Percentiles rank a stretch among this genome's conserved stretches.
These are phyloP conservation scores for Leishmania braziliensis DNA, from an alignment of 208 protist species.

Conservation along the genomic window DNA sequence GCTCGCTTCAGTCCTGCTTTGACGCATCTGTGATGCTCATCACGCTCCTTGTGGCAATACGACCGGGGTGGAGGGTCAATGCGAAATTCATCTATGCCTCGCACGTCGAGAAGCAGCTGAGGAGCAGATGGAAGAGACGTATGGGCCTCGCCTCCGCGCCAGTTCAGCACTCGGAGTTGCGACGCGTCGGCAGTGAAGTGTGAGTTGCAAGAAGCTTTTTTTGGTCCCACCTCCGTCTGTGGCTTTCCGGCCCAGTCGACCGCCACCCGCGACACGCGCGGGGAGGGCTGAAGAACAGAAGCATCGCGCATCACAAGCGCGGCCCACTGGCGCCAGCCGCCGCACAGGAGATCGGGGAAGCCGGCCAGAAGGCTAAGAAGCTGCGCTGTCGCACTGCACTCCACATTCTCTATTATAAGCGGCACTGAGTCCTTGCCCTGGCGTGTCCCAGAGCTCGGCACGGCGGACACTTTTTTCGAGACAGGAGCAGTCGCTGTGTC, in stretches of 20 bases:
- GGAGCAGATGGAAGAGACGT: neutral
- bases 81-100: constrained; percentile 27
- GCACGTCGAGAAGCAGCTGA: constrained; percentile 6
- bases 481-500: too few relatives aligned
- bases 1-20: neutral
- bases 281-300: neutral
- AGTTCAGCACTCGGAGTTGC: neutral
- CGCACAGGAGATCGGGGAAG: neutral
- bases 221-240: neutral
- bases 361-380: neutral
- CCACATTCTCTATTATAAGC: neutral
- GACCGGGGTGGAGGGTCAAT: constrained; percentile 7
- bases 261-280: neutral
- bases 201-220: too few relatives aligned
- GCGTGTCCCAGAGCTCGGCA: neutral
- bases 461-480: neutral
- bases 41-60: neutral
- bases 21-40: neutral
- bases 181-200: neutral
- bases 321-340: constrained; percentile 1
- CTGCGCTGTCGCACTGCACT: neutral
- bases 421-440: neutral
- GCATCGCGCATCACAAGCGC: constrained; percentile 9
- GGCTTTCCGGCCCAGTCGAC: neutral
- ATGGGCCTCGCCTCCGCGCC: neutral